phyloP scores from a whole-genome alignment of 2,329 filamentous ascomycete species.

The Zalaria sp. region DNA sequence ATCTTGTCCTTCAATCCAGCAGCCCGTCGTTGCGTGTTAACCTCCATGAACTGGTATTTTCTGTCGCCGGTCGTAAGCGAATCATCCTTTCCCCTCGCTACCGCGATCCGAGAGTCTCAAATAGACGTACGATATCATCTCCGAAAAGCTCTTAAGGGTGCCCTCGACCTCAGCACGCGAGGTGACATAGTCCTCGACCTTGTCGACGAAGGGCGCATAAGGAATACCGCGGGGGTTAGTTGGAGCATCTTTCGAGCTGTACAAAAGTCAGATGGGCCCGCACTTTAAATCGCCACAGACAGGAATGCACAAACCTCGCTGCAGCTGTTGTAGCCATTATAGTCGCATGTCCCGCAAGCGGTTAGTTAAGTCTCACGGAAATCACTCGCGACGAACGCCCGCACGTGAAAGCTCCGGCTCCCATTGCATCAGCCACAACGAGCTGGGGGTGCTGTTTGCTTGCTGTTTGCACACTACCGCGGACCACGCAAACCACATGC shows the following conservation, averaged over 20 bases:
- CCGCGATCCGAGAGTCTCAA: background rate
- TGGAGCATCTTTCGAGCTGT: conserved; percentile 27
- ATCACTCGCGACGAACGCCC: too few species aligned
- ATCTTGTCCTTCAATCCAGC: conserved; percentile 83
- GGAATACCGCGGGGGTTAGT: conserved; percentile 77
- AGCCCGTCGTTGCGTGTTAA: conserved; percentile 74
- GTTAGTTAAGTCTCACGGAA: too few species aligned
- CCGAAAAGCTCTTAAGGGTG: conserved; percentile 71
- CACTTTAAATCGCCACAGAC: background rate
- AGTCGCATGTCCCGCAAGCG: too few species aligned
- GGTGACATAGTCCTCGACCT: conserved; percentile 75
- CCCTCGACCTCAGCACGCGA: conserved; percentile 66
- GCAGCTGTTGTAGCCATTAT: background rate
- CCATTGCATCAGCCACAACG: too few species aligned
- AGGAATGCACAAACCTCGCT: background rate
- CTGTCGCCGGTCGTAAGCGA: conserved; percentile 33
- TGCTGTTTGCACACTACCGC: too few species aligned
- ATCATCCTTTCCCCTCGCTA: background rate
- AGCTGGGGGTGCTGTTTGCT: too few species aligned
- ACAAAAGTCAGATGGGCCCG: too few species aligned
- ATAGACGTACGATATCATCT: conserved; percentile 69
- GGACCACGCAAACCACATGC: too few species aligned
- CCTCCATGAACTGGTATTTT: conserved; percentile 99
- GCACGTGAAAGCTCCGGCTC: too few species aligned
- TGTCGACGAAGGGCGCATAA: conserved; percentile 72